phyloP scores from a whole-genome alignment of 495 filamentous ascomycete species.

The Penicillium cosmopolitanum region DNA sequence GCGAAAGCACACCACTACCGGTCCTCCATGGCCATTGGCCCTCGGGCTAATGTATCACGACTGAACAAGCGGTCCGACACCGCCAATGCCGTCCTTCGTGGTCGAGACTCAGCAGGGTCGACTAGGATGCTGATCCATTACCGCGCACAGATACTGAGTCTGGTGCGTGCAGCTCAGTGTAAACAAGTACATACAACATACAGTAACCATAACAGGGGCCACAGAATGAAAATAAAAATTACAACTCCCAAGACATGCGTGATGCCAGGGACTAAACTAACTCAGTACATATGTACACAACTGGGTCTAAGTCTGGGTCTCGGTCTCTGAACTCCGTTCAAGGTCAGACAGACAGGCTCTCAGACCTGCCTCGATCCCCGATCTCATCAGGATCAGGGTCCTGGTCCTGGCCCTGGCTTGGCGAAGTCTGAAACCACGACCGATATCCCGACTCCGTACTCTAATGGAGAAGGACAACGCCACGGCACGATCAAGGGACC shows the following conservation, averaged over 20 bases:
- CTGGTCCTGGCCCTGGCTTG: background rate
- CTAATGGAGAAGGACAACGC: background rate
- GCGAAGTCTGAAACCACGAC: background rate
- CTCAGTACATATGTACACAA: background rate
- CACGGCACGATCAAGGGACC: slow-evolving; percentile 5
- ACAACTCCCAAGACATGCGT: slow-evolving; percentile 6
- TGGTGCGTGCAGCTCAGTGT: background rate
- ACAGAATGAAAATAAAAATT: slow-evolving; percentile 6
- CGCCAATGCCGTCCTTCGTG: background rate
- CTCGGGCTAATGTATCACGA: background rate
- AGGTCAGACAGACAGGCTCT: background rate
- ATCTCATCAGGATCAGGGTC: background rate
- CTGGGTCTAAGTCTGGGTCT: background rate
- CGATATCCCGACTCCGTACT: no score
- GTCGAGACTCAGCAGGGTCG: slow-evolving; percentile 1
- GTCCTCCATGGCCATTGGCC: background rate
- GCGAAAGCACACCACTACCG: slow-evolving; percentile 1
- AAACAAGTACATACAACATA: background rate
- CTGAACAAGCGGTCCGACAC: background rate
- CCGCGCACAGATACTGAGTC: slow-evolving; percentile 1
- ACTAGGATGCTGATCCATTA: background rate
- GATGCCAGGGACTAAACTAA: slow-evolving; percentile 18
- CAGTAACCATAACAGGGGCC: background rate
- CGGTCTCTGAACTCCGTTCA: background rate
- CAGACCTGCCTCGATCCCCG: background rate